Evolutionary conservation across 1,139 yeast species (phyloP), one percentile per base, ranked within the genome.

Genomic region (Spathaspora sp.): DNA sequence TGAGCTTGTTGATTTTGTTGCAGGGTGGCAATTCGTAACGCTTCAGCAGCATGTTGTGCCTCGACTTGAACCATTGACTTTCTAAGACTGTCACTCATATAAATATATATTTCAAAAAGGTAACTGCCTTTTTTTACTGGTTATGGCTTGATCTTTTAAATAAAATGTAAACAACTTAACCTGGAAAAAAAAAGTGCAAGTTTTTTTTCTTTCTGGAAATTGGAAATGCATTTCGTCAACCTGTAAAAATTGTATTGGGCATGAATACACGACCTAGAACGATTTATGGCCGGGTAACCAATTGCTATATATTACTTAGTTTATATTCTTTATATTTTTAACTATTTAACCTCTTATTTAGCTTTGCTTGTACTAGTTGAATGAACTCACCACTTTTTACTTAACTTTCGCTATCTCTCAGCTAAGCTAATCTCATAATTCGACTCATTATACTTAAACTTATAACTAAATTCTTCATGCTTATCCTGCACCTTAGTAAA

Each of bases 401-500:
- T n/a, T n/a, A n/a, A n/a, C n/a, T n/a, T n/a, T n/a, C n/a, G n/a
- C n/a, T n/a, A n/a, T n/a, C 23, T 20, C 23, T 20, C 23, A 20
- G n/a, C 15, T 9, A 17, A 17, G 4, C 20, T 34, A 2, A 42
- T 38, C 17, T 43, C 45, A 38, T 43, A 43, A 18, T 43, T 42
- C 7, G 44, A 37, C 23, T 42, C 47, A 41, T 42, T 40, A 41
- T 33, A 41, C 13, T 34, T n/a, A 18, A 34, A 33, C 18, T 17
- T 29, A 16, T 17, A 15, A 20, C n/a, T 41, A 27, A 18, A 49
- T 3, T 50, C 53, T 38, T 81, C 84, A 47, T 84, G 84, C 41
- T 66, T 69, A 47, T 78, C 79, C 61, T 86, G 93, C 6, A 83
- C 77, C 17, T 70, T 70, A 43, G 77, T 74, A 61, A 86, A 88